Evolutionary conservation across 257 asterid species (phyloP).

Genomic region (Salvia rosmarinus): DNA sequence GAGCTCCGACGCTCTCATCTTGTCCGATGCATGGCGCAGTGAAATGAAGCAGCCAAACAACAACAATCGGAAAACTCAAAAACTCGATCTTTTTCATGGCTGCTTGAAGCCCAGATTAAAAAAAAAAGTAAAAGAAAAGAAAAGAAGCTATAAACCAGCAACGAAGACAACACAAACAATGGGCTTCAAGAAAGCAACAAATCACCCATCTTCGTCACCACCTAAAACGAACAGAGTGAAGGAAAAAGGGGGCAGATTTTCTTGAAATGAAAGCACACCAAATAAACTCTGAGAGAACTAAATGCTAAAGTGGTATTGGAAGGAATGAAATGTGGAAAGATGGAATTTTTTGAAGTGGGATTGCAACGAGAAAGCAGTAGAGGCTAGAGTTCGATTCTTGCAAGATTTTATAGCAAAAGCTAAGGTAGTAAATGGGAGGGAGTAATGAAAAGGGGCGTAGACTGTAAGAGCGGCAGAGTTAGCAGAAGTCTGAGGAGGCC

Average conservation of each 20-base stretch:
- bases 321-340: slow-evolving; percentile 31
- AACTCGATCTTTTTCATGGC: slow-evolving; percentile 46
- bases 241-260: neutral
- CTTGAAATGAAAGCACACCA: slow-evolving; percentile 11
- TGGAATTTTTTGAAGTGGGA: slow-evolving; percentile 24
- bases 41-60: slow-evolving; percentile 35
- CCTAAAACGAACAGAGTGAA: neutral
- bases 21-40: slow-evolving; percentile 60
- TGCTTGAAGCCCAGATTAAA: slow-evolving; percentile 27
- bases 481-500: slow-evolving; percentile 45
- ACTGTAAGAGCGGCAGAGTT: slow-evolving; percentile 44
- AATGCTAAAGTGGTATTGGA: slow-evolving; percentile 27
- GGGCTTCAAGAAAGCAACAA: neutral
- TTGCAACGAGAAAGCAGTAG: slow-evolving; percentile 27
- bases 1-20: slow-evolving; percentile 53
- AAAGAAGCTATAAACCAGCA: neutral
- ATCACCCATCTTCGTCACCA: neutral
- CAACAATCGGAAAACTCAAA: slow-evolving; percentile 37
- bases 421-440: slow-evolving; percentile 49
- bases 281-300: slow-evolving; percentile 21
- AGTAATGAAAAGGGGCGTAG: slow-evolving; percentile 30
- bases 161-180: neutral
- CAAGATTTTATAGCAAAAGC: slow-evolving; percentile 52
- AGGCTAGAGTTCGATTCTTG: slow-evolving; percentile 30
- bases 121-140: neutral